These are phyloP conservation scores for Carex arenaria DNA, from an alignment of 202 grass and related monocot genomes.

Conservation along the genomic window DNA sequence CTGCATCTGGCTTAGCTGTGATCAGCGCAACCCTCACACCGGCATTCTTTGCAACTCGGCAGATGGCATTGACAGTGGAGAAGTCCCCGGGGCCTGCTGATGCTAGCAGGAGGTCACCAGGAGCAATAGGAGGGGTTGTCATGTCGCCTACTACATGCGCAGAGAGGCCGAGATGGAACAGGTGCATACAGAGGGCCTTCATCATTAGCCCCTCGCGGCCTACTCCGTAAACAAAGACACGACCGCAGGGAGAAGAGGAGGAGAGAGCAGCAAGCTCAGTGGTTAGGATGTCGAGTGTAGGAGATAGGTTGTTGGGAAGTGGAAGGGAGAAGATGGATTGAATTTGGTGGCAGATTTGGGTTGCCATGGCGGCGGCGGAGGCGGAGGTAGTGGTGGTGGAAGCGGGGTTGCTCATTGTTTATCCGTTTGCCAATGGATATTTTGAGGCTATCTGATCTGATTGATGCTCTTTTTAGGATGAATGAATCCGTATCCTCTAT, in stretches of 20 bases:
- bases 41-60: constrained; percentile 38
- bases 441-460: neutral
- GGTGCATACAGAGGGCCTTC: constrained; percentile 91
- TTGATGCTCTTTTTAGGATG: too few species aligned
- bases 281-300: constrained; percentile 29
- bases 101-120: constrained; percentile 61
- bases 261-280: constrained; percentile 32
- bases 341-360: constrained; percentile 55
- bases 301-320: neutral
- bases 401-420: constrained; percentile 1
- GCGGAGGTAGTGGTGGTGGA: neutral
- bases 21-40: constrained; percentile 58
- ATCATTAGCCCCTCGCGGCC: constrained; percentile 90
- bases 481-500: too few species aligned
- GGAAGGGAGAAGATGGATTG: constrained; percentile 37
- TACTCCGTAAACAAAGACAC: constrained; percentile 86
- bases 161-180: constrained; percentile 56
- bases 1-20: constrained; percentile 37
- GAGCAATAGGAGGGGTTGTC: constrained; percentile 37
- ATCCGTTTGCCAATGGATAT: neutral
- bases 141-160: constrained; percentile 73
- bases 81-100: constrained; percentile 72
- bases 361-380: constrained; percentile 10
- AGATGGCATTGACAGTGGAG: constrained; percentile 78
- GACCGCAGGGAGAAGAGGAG: constrained; percentile 15